Conservation (phyloP, 2,329 filamentous ascomycete genomes). For the Emergomyces orientalis region DNA sequence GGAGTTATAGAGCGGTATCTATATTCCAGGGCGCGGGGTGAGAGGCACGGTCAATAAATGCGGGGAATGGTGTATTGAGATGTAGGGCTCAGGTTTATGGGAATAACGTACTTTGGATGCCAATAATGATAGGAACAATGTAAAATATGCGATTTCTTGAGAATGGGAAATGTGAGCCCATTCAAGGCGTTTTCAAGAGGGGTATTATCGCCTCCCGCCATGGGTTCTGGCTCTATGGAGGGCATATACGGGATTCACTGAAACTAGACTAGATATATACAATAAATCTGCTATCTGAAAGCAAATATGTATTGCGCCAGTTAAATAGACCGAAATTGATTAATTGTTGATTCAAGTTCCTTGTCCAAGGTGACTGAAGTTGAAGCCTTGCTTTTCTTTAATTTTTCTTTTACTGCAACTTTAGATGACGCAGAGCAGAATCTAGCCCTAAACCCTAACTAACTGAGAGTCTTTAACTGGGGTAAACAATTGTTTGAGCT, state of each 20-base stretch:
- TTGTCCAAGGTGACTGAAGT: not conserved
- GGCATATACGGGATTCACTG: not conserved
- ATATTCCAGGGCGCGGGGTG: not conserved
- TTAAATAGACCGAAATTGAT: not conserved
- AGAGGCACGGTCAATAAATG: conserved; percentile 12
- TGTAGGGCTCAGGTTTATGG: not conserved
- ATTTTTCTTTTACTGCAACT: not conserved
- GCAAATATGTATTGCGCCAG: not conserved
- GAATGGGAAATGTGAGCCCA: conserved; percentile 64
- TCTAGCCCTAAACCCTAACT: not conserved
- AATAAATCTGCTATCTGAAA: not conserved
- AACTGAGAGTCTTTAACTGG: not conserved
- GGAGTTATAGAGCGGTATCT: conserved; percentile 73
- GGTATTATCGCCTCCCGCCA: not conserved
- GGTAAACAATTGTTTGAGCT: not conserved
- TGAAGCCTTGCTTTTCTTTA: not conserved
- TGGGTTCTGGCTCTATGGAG: not conserved
- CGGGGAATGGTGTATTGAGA: not conserved
- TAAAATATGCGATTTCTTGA: conserved; percentile 77
- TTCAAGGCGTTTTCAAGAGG: conserved; percentile 16
- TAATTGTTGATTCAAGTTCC: not conserved
- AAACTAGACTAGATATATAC: not conserved
- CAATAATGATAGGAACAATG: conserved; percentile 92
- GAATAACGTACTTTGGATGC: conserved; percentile 58
- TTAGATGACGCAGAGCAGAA: not conserved